Base-by-base conservation (phyloP, 2,329 filamentous ascomycete species). In the Dendrostoma leiphaemia region DNA sequence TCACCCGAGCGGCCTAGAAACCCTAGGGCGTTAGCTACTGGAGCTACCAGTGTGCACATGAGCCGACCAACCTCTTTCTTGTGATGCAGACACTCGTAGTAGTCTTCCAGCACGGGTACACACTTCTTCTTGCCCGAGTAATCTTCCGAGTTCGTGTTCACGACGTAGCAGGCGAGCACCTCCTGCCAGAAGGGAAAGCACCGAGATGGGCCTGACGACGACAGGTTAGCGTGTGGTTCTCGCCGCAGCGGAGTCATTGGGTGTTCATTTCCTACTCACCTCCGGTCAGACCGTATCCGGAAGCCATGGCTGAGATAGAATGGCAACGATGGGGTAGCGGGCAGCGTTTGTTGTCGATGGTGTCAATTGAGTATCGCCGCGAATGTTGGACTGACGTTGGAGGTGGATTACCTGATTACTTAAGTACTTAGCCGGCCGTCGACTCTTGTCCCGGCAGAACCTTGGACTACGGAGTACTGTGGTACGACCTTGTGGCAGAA, bases 101-200 rank as follows among this genome's bases (percentile, higher is more conserved):
- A 99, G 71, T 99, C 94, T 72, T 99, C 94, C 62, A 97, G 80
- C 4, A 85, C 83, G 15, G 89, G 87, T 17, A 81, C 77, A 72
- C 95, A 99, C 76, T 96, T 96, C 73, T 86, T 88, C 78, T 92
- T 94, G 63, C 90, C 90, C 15, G 85, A 83, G 63, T 84, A 80
- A 67, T 92, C 88, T 53, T 93, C 89, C 61, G 88, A 78, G 61
- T 81, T 83, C 53, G 91, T 91, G 78, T 97, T 97, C 69, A 96
- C 86, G 58, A 97, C 91, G 74, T 99, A 99, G 84, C 94, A 99
- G 67, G 91, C 91, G 71, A 99, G 89, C 62, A 97, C 86, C 76
- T 99, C 94, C 78, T 99, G 94, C 94, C 94, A 99, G 84, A 97
- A 99, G 70, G 92, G 90, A 80, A 96, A 97, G 85, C 94, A 99